These are phyloP conservation scores for Ustilago sp. DNA, from an alignment of 1,284 basidiomycete species.

Conservation along the genomic window DNA sequence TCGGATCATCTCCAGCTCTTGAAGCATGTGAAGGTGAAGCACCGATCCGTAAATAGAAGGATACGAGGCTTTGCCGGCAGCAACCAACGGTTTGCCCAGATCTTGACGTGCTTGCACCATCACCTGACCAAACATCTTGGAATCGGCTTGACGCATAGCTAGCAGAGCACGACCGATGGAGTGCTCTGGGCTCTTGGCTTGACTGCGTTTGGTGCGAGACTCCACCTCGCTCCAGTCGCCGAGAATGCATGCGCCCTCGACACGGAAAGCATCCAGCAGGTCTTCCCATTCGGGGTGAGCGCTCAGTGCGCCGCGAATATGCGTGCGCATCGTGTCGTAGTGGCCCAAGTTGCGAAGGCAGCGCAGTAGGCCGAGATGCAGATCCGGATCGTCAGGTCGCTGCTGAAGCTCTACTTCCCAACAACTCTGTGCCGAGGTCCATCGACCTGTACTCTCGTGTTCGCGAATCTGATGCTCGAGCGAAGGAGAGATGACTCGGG, in stretches of 20 bases:
- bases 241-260: slow-evolving; percentile 95
- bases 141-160: slow-evolving; percentile 77
- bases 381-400: slow-evolving; percentile 85
- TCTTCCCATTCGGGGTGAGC: slow-evolving; percentile 86
- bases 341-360: slow-evolving; percentile 96
- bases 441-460: slow-evolving; percentile 95
- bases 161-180: slow-evolving; percentile 86
- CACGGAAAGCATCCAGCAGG: slow-evolving; percentile 83
- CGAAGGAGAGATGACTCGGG: slow-evolving; percentile 86
- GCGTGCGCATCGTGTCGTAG: slow-evolving; percentile 95
- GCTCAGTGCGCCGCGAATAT: slow-evolving; percentile 90
- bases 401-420: slow-evolving; percentile 98
- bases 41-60: slow-evolving; percentile 87
- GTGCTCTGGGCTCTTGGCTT: slow-evolving; percentile 75
- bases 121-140: slow-evolving; percentile 62
- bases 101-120: slow-evolving; percentile 79
- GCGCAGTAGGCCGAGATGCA: slow-evolving; percentile 88
- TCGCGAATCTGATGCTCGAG: slow-evolving; percentile 97
- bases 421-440: slow-evolving; percentile 99
- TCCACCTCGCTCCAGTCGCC: slow-evolving; percentile 82
- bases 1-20: slow-evolving; percentile 83
- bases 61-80: slow-evolving; percentile 81
- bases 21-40: slow-evolving; percentile 85
- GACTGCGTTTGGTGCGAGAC: slow-evolving; percentile 70
- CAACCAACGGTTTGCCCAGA: slow-evolving; percentile 83